Conservation (phyloP, 495 filamentous ascomycete species). For the Darksidea phi region DNA sequence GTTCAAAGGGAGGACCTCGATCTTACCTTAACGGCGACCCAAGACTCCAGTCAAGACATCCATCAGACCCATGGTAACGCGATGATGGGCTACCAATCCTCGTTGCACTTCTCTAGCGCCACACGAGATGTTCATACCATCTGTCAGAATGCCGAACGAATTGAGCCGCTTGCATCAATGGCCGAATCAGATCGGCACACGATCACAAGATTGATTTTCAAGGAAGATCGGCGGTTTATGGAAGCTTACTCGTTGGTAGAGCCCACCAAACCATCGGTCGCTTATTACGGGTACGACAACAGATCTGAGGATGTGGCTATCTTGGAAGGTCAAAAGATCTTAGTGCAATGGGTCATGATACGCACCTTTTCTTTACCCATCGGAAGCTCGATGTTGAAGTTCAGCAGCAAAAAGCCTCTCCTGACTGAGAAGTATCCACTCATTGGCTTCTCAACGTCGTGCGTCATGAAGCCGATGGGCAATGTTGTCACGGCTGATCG, state of each 20-base stretch:
- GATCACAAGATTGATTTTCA: slow-evolving; percentile 81
- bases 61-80: slow-evolving; percentile 41
- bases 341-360: slow-evolving; percentile 78
- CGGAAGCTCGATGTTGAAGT: slow-evolving; percentile 80
- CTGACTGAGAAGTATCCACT: slow-evolving; percentile 88
- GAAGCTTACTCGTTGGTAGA: slow-evolving; percentile 80
- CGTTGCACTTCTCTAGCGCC: slow-evolving; percentile 34
- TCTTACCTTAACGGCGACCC: slow-evolving; percentile 7
- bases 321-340: slow-evolving; percentile 88
- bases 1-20: slow-evolving; percentile 78
- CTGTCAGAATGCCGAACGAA: slow-evolving; percentile 56
- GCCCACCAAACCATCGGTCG: slow-evolving; percentile 70
- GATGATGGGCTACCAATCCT: slow-evolving; percentile 41
- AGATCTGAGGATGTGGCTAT: slow-evolving; percentile 81
- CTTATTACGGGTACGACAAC: slow-evolving; percentile 70
- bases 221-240: slow-evolving; percentile 80
- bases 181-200: slow-evolving; percentile 76
- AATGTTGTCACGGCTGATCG: slow-evolving; percentile 87
- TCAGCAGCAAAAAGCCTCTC: slow-evolving; percentile 76
- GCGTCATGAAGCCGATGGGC: slow-evolving; percentile 85
- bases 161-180: slow-evolving; percentile 18
- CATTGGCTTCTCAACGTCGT: slow-evolving; percentile 80
- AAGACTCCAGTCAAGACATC: slow-evolving; percentile 29
- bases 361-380: slow-evolving; percentile 84
- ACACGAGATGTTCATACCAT: slow-evolving; percentile 71